Evolutionary conservation across 139 green algal genomes (phyloP).

Genomic region (Closterium sp.): DNA sequence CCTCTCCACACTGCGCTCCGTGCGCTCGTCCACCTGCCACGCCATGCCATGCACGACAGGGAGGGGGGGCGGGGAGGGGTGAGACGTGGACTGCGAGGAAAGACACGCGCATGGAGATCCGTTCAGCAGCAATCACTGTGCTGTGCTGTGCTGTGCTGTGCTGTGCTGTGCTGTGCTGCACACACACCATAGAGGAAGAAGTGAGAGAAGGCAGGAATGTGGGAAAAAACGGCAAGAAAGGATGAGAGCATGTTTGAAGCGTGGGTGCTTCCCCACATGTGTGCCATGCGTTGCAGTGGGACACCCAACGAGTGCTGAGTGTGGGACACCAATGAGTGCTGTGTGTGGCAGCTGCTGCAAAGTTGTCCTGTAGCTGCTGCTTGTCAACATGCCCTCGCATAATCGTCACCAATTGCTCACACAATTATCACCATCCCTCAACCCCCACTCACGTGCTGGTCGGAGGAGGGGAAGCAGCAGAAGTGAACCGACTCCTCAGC

Average conservation of each 20-base stretch:
- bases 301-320: too few relatives aligned
- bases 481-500: constrained; percentile 73
- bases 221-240: too few relatives aligned
- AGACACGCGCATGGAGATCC: neutral
- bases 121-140: neutral
- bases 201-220: neutral
- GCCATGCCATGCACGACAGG: neutral
- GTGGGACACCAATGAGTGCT: too few relatives aligned
- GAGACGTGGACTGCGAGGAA: neutral
- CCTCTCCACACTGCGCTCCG: constrained; percentile 77
- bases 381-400: neutral
- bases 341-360: too few relatives aligned
- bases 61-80: too few relatives aligned
- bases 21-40: constrained; percentile 44
- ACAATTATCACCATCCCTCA: neutral
- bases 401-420: neutral
- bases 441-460: neutral
- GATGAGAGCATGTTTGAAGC: neutral
- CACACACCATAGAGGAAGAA: neutral
- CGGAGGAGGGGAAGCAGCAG: constrained; percentile 70
- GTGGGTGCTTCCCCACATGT: too few relatives aligned
- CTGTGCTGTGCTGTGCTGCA: neutral
- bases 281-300: too few relatives aligned
- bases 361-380: neutral
- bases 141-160: too few relatives aligned